Conservation (phyloP, 1,139 yeast species). For the Magnusiomyces clavatus region DNA sequence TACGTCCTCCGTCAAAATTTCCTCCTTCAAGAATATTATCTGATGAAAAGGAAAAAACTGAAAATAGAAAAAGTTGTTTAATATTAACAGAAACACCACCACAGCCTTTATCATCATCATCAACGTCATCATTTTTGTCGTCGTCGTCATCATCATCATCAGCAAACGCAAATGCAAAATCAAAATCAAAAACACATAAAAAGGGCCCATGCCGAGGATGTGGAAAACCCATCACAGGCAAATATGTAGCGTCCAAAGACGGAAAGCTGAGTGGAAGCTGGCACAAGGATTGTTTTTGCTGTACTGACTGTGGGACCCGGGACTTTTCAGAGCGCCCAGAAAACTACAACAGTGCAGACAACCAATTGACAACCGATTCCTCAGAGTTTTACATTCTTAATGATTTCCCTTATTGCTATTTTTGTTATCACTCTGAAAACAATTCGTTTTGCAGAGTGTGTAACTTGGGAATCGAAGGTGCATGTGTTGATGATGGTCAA, state of each 20-base stretch:
- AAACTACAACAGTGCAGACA: background rate
- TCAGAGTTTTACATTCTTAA: constrained; percentile 66
- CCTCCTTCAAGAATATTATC: no score
- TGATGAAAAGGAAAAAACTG: no score
- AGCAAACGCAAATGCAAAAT: background rate
- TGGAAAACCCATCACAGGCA: constrained; percentile 39
- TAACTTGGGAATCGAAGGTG: constrained; percentile 76
- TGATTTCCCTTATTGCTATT: constrained; percentile 71
- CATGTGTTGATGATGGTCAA: constrained; percentile 38
- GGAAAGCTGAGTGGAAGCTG: constrained; percentile 86
- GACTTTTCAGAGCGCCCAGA: constrained; percentile 13
- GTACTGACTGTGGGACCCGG: constrained; percentile 49
- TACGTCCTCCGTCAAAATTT: no score
- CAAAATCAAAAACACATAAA: background rate
- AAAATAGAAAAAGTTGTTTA: no score
- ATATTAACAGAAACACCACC: background rate
- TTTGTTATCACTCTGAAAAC: constrained; percentile 72
- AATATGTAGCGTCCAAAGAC: constrained; percentile 69
- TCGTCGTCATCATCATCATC: background rate
- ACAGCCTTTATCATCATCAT: background rate
- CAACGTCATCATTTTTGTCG: constrained; percentile 3
- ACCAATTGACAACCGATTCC: background rate
- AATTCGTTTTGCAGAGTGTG: constrained; percentile 70
- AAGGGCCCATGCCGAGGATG: constrained; percentile 40
- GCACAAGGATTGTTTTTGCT: constrained; percentile 82